Base-by-base conservation (phyloP, 257 asterid species). In the Catharanthus roseus region DNA sequence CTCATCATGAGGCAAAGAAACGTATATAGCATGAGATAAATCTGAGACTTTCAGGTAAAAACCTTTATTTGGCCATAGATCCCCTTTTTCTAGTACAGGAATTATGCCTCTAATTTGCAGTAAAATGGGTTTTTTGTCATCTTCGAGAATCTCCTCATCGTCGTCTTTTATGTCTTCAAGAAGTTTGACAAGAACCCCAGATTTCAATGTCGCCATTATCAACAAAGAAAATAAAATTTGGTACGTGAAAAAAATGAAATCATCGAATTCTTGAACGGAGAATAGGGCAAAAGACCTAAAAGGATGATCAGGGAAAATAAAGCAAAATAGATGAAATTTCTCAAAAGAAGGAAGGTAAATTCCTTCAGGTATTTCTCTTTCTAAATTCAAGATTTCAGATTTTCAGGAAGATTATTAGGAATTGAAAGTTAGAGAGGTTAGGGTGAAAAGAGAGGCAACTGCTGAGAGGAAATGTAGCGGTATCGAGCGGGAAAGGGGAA, bases 91-190 rank as follows among this genome's bases (percentile, higher is more conserved):
- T 19, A 91, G 68, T 9, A 86, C 93, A 31, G 91, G 96, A 62
- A 89, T 81, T 76, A 89, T 87, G 87, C 95, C 82, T 75, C 96
- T 81, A 78, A 91, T 86, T 51, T 87, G 95, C 61, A 89, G 71
- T 47, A 89, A 39, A 0, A 65, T 82, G 5, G 91, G 87, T 47
- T 86, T 85, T 15, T 74, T 72, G 0, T 77, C 84, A 15, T 77
- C 80, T n/a, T 74, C 80, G 1, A 41, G 3, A 9, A 29, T 62
- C 3, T 66, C 71, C 2, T 77, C 72, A 8, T 66, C 84, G 0
- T 62, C 45, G 21, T 13, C 58, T 77, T 82, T 83, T 84, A 84
- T 82, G 42, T 83, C 90, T 10, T 89, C 88, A 9, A 86, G 82
- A 67, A 86, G 96, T 72, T 82, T 86, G 23, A 80, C 70, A 63